phyloP scores from a whole-genome alignment of 1,139 yeast species.

The Kurtzmaniella quercitrusa region DNA sequence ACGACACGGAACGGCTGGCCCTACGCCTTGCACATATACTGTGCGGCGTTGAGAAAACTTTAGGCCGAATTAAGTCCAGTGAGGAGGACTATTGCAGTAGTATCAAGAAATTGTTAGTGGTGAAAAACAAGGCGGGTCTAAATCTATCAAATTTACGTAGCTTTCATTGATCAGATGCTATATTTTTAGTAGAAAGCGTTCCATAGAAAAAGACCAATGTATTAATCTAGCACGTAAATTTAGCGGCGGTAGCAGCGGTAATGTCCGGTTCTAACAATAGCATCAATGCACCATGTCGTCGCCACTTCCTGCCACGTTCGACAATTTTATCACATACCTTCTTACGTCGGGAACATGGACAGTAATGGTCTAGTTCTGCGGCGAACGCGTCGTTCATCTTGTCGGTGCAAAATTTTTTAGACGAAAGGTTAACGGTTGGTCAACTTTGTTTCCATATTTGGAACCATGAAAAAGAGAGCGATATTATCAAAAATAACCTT shows the following conservation, averaged over 20 bases:
- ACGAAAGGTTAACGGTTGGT: not conserved
- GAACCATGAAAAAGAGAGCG: not conserved
- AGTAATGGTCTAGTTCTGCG: not conserved
- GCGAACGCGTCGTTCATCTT: not conserved
- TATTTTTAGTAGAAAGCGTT: too few species aligned
- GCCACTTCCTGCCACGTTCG: not conserved
- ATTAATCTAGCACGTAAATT: too few species aligned
- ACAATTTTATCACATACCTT: not conserved
- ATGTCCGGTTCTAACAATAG: not conserved
- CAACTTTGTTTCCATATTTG: not conserved
- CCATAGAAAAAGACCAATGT: too few species aligned
- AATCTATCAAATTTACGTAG: too few species aligned
- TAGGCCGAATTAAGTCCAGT: too few species aligned
- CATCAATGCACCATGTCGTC: not conserved
- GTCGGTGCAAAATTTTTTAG: not conserved
- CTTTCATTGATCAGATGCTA: too few species aligned
- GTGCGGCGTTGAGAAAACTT: too few species aligned
- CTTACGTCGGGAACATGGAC: not conserved
- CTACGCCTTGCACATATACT: too few species aligned
- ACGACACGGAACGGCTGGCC: too few species aligned
- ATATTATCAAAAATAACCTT: not conserved
- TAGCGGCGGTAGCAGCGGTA: not conserved
- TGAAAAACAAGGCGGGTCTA: too few species aligned
- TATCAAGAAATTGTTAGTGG: too few species aligned
- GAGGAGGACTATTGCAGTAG: too few species aligned